These are phyloP conservation scores for Candida tammaniensis DNA, from an alignment of 805 yeast genomes.

Conservation along the genomic window DNA sequence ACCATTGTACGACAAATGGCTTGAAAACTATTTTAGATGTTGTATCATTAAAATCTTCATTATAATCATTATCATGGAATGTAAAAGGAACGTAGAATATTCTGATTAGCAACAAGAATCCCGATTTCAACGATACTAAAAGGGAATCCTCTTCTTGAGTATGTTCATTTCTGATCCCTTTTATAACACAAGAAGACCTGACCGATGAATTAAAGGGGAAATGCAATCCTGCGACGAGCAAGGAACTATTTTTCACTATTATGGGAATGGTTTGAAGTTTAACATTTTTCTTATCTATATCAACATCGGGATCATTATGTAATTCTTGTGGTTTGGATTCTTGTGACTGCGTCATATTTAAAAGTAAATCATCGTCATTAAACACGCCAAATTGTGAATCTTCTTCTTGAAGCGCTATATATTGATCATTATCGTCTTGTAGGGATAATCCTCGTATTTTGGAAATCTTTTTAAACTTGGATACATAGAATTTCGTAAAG, in stretches of 20 bases:
- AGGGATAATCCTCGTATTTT: constrained; percentile 34
- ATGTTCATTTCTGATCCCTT: constrained; percentile 17
- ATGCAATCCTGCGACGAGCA: constrained; percentile 27
- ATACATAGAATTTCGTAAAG: constrained; percentile 31
- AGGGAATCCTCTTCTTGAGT: constrained; percentile 35
- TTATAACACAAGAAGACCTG: constrained; percentile 27
- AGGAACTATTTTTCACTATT: constrained; percentile 30
- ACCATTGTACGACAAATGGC: constrained; percentile 52
- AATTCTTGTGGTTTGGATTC: not conserved
- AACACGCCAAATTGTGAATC: constrained; percentile 40
- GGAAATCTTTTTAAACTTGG: constrained; percentile 25
- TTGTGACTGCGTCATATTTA: constrained; percentile 2
- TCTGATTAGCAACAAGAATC: constrained; percentile 37
- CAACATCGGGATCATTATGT: not conserved
- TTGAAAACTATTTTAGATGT: constrained; percentile 23
- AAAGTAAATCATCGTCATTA: constrained; percentile 25
- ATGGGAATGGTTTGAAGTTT: constrained; percentile 12
- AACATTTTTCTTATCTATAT: not conserved
- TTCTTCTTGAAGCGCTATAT: constrained; percentile 26
- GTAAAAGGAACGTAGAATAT: constrained; percentile 34
- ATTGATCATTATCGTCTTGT: constrained; percentile 38
- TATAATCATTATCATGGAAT: constrained; percentile 23
- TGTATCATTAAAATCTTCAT: constrained; percentile 10
- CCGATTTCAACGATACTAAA: constrained; percentile 38
- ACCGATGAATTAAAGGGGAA: constrained; percentile 30